Conservation (phyloP, 345 rosid genomes). For the Trapa bicornis region DNA sequence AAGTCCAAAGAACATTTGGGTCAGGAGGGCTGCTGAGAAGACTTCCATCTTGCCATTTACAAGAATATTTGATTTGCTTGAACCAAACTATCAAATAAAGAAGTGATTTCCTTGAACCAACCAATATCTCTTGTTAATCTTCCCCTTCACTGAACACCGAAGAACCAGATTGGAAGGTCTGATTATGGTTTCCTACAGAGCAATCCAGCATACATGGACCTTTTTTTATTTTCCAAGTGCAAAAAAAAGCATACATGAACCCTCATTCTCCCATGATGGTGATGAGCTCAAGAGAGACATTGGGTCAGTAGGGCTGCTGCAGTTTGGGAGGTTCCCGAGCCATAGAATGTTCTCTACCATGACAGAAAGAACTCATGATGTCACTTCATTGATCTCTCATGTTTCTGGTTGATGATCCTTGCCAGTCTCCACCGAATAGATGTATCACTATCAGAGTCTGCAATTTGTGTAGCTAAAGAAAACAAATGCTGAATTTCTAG, state of each 20-base stretch:
- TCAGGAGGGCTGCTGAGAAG: not conserved
- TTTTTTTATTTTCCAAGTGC: too few species aligned
- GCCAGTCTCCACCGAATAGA: not conserved
- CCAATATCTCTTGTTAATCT: not conserved
- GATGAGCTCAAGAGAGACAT: not conserved
- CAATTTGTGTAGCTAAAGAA: not conserved
- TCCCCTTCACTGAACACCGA: not conserved
- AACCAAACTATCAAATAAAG: not conserved
- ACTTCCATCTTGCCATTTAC: constrained; percentile 9
- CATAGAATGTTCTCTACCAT: constrained; percentile 54
- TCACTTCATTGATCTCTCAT: not conserved
- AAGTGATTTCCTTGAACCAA: not conserved
- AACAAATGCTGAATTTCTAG: not conserved
- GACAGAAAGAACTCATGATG: constrained; percentile 17
- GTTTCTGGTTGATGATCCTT: not conserved
- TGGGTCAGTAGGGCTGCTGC: constrained; percentile 12
- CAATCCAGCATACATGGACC: constrained; percentile 12
- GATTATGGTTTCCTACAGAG: constrained; percentile 54
- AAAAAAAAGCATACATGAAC: too few species aligned
- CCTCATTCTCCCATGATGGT: constrained; percentile 9
- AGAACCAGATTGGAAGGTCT: constrained; percentile 63
- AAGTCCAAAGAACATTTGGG: constrained; percentile 8
- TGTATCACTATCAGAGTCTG: not conserved
- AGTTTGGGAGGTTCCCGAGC: constrained; percentile 50
- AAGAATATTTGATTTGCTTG: not conserved